Evolutionary conservation across 768 basidiomycete genomes (phyloP), one percentile per base, ranked within the genome.

Genomic region (Saitozyma podzolica): DNA sequence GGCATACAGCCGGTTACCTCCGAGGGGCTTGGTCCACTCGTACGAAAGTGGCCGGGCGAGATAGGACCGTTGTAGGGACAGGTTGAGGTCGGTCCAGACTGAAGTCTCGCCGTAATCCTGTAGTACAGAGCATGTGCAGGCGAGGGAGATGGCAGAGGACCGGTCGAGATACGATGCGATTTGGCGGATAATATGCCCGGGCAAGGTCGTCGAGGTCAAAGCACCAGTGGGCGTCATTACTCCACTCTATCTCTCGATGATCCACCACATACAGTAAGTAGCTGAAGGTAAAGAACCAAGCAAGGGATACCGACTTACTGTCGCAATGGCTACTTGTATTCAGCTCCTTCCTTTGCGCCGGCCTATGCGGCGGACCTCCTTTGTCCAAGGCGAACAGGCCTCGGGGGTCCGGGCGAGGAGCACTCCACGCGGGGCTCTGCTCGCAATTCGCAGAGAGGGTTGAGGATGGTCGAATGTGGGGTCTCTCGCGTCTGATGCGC

Each of bases 11-110:
- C 57, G 42, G 14, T 47, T 10, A 6, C 57, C 57, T 29, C 57
- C 57, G 6, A 58, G 43, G 29, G 47, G 57, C 29, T 39, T 17
- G n/a, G 47, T 58, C 57, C 47, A 49, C 50, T 58, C 57, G 29
- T 49, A 50, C 5, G 47, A 48, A 10, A 37, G 14, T 16, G 13
- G 45, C 6, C 29, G 47, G 17, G 20, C 47, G 9, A n/a, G 20
- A n/a, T 29, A 17, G 40, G 11, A n/a, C 49, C 45, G 47, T 3
- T 48, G 54, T 19, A 57, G 14, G 17, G 61, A 56, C 37, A 62
- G 14, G 40, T 56, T 50, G 8, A 62, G 50, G 16, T 56, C 56
- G 7, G n/a, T 8, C 61, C 61, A 62, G 40, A 40, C 47, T 5
- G 47, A 13, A 10, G n/a, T 16, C 40, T 40, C 54, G 13, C 56